These are phyloP conservation scores for Vigna angularis DNA, from an alignment of 306 rosid species.

Conservation along the genomic window DNA sequence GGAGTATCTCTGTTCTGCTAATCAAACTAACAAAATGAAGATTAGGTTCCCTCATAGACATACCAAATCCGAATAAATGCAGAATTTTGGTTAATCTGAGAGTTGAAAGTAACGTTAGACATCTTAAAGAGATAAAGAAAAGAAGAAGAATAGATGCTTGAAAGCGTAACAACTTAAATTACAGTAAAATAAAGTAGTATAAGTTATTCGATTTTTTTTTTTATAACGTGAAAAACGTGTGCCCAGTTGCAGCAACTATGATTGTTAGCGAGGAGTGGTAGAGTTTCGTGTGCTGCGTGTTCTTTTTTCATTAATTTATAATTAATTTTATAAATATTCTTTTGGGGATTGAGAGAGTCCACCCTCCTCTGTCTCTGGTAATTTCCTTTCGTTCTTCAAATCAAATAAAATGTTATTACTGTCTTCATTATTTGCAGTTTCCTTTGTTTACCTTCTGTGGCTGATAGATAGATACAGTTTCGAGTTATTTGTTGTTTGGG, in stretches of 20 bases:
- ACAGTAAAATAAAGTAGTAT: background rate
- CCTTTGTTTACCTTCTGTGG: background rate
- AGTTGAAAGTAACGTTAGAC: background rate
- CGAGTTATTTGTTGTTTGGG: background rate
- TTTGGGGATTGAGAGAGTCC: background rate
- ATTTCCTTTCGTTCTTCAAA: background rate
- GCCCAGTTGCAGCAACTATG: background rate
- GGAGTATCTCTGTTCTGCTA: too few species aligned
- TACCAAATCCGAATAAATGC: background rate
- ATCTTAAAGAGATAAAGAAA: background rate
- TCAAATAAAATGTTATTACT: background rate
- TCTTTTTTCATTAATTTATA: background rate
- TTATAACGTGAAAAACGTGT: background rate
- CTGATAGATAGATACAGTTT: too few species aligned
- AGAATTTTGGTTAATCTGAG: background rate
- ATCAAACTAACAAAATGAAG: too few species aligned
- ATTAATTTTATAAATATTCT: background rate
- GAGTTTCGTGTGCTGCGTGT: too few species aligned
- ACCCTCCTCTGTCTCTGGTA: slow-evolving; percentile 27
- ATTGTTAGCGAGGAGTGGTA: too few species aligned
- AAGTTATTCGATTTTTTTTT: background rate
- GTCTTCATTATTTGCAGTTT: background rate
- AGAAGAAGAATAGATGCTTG: background rate
- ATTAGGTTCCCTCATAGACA: background rate
- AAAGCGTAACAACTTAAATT: background rate